Percentiles rank a stretch among this genome's conserved stretches.
Evolutionary conservation across 495 filamentous ascomycete species (phyloP).

Genomic region (Pyrenula aspistea): DNA sequence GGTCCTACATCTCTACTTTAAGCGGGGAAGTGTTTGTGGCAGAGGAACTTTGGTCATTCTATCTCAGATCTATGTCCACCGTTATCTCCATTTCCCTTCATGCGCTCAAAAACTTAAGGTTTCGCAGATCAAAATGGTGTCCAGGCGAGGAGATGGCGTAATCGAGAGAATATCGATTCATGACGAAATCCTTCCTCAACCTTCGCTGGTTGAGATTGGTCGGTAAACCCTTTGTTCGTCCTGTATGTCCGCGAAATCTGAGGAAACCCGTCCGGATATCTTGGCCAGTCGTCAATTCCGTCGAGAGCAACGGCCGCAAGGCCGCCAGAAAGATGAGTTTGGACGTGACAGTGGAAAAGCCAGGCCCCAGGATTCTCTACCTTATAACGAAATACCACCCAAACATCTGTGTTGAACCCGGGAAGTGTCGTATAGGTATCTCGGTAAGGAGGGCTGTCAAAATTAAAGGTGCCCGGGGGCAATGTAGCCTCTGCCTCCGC

Average conservation of each 20-base stretch:
- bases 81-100: too few species aligned
- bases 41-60: too few species aligned
- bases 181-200: background rate
- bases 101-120: too few species aligned
- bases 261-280: too few species aligned
- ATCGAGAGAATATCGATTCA: background rate
- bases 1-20: too few species aligned
- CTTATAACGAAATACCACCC: constrained; percentile 45
- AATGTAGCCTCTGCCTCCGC: constrained; percentile 32
- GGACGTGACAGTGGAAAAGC: constrained; percentile 50
- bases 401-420: constrained; percentile 21
- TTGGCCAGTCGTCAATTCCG: constrained; percentile 47
- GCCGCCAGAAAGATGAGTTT: constrained; percentile 42
- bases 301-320: constrained; percentile 45
- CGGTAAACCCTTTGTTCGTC: background rate
- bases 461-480: constrained; percentile 37
- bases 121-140: too few species aligned
- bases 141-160: too few species aligned
- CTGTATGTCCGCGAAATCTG: background rate
- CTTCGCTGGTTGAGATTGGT: too few species aligned
- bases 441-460: constrained; percentile 36
- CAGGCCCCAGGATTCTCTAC: constrained; percentile 46
- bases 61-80: too few species aligned
- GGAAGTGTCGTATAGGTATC: constrained; percentile 35
- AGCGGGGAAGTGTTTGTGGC: too few species aligned